Percentiles rank a stretch among this genome's conserved stretches.
These are phyloP conservation scores for Mucor velutinosus DNA, from an alignment of 371 early-diverging fungal species.

Conservation along the genomic window DNA sequence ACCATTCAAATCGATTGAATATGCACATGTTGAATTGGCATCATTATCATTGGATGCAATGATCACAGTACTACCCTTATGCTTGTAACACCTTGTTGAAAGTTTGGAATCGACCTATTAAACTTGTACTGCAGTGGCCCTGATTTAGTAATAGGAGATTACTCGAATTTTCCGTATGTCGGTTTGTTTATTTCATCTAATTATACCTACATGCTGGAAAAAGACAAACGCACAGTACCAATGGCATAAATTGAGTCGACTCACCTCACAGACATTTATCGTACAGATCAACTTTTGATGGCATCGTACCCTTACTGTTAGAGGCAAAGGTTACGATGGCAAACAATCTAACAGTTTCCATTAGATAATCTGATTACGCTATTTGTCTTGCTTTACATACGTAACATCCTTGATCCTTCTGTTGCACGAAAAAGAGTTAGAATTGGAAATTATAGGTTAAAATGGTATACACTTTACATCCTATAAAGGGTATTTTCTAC, in stretches of 20 bases:
- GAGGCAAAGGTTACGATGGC: neutral
- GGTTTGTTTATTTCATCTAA: neutral
- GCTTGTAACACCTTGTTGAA: neutral
- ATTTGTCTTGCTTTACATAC: neutral
- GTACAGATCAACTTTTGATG: neutral
- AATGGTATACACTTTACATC: neutral
- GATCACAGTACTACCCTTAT: neutral
- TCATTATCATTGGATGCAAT: neutral
- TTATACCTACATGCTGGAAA: neutral
- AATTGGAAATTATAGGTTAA: neutral
- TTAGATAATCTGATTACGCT: neutral
- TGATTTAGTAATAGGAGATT: neutral
- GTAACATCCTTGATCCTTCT: neutral
- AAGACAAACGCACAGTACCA: no score
- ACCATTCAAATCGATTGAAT: slow-evolving; percentile 7
- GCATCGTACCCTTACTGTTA: no score
- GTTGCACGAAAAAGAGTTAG: neutral
- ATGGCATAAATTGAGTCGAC: no score
- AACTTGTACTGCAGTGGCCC: neutral
- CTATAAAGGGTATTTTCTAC: neutral
- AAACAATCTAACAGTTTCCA: neutral
- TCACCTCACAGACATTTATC: no score
- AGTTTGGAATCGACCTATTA: no score
- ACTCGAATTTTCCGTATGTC: neutral
- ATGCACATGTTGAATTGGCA: neutral